phyloP scores from a whole-genome alignment of 306 rosid genomes.

The Cucurbita moschata region DNA sequence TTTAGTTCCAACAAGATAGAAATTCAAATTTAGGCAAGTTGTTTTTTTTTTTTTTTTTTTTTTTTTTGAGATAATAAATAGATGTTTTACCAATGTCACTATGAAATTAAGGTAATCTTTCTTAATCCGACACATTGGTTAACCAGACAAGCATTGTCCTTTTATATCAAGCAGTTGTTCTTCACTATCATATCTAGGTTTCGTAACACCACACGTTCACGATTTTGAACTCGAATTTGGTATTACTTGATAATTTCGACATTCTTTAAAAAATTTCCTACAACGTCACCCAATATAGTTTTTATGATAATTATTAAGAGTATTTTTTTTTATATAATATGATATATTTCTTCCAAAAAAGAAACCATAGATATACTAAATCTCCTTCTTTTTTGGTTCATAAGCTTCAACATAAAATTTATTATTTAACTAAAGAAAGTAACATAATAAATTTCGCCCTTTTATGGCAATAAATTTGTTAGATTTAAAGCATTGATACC shows the following conservation, averaged over 20 bases:
- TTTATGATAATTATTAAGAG: no score
- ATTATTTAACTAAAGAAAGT: background rate
- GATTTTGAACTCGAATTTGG: no score
- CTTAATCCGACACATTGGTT: background rate
- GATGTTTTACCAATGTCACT: background rate
- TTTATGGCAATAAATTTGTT: background rate
- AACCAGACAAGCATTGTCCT: background rate
- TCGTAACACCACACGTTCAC: no score
- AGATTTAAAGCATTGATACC: background rate
- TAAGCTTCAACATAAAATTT: background rate
- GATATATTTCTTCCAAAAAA: no score
- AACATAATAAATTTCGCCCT: background rate
- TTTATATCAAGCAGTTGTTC: background rate
- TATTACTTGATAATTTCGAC: no score
- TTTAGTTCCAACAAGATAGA: background rate
- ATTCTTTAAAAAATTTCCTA: no score
- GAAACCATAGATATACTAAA: background rate
- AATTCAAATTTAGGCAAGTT: background rate
- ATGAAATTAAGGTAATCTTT: background rate
- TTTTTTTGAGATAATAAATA: no score
- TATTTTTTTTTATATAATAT: no score
- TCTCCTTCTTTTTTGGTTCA: conserved; percentile 1
- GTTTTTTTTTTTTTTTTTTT: no score
- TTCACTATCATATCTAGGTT: background rate
- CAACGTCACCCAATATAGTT: no score